Conservation (phyloP, 1,284 basidiomycete species). For the Porodaedalea pini region DNA sequence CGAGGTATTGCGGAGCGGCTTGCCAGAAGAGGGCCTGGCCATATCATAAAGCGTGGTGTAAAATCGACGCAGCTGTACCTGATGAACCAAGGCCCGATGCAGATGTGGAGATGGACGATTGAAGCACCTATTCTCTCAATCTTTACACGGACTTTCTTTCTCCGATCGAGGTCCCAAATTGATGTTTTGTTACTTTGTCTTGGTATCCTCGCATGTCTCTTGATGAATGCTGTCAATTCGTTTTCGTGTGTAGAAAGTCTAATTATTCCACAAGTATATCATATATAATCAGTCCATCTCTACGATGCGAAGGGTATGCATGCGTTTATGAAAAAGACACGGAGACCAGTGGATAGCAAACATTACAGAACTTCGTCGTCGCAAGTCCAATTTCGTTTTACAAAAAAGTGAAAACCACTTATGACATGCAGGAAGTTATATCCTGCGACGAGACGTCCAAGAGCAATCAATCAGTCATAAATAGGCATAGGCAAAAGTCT, state of each 20-base stretch:
- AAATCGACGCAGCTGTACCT: background rate
- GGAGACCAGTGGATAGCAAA: background rate
- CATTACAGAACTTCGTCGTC: background rate
- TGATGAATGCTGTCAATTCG: too few relatives aligned
- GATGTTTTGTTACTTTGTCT: background rate
- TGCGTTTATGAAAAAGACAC: background rate
- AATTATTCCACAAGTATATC: too few relatives aligned
- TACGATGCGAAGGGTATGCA: too few relatives aligned
- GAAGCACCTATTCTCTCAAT: background rate
- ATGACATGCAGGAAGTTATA: too few relatives aligned
- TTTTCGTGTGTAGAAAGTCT: too few relatives aligned
- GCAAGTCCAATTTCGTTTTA: too few relatives aligned
- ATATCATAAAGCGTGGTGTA: conserved; percentile 19
- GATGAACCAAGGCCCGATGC: background rate
- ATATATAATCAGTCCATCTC: too few relatives aligned
- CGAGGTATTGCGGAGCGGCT: conserved; percentile 1
- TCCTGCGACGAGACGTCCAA: too few relatives aligned
- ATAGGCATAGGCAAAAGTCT: conserved; percentile 54
- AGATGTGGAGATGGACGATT: background rate
- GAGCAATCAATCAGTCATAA: conserved; percentile 35
- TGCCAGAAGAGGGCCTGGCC: conserved; percentile 16
- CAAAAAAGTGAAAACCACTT: too few relatives aligned
- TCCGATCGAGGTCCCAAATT: background rate
- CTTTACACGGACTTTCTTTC: too few relatives aligned
- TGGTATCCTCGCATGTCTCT: too few relatives aligned